These are phyloP conservation scores for Corynespora cassiicola DNA, from an alignment of 2,329 filamentous ascomycete species.

Conservation along the genomic window DNA sequence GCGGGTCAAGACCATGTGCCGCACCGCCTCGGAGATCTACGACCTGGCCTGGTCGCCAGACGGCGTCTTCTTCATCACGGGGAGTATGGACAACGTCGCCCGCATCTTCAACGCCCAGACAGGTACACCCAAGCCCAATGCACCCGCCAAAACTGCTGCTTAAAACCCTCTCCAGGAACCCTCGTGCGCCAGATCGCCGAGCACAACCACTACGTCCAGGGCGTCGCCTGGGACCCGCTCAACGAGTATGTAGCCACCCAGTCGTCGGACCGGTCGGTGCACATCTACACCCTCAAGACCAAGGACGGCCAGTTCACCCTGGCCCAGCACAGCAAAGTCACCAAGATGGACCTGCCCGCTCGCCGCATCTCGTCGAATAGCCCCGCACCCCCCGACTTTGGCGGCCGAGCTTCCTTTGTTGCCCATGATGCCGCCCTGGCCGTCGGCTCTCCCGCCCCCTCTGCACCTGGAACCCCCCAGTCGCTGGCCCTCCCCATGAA, in stretches of 20 bases:
- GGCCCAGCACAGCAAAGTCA: conserved; percentile 77
- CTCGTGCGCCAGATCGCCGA: conserved; percentile 89
- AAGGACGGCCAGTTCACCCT: conserved; percentile 96
- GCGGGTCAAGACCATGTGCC: conserved; percentile 97
- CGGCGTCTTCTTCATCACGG: conserved; percentile 93
- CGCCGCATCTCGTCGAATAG: conserved; percentile 90
- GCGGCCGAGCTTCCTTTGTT: conserved; percentile 69
- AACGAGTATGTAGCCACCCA: conserved; percentile 99
- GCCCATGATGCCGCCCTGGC: conserved; percentile 59
- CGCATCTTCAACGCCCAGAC: conserved; percentile 95
- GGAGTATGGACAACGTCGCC: conserved; percentile 98
- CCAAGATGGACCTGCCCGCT: conserved; percentile 91
- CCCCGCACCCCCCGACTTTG: conserved; percentile 85
- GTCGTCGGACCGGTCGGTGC: conserved; percentile 95
- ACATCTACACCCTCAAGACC: conserved; percentile 94
- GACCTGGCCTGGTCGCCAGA: conserved; percentile 99
- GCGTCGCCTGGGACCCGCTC: conserved; percentile 96
- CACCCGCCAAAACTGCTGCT: conserved; percentile 17
- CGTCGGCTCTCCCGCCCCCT: conserved; percentile 82
- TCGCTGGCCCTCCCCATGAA: conserved; percentile 94
- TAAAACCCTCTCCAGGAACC: conserved; percentile 31
- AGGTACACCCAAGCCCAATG: conserved; percentile 58
- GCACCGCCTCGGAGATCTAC: conserved; percentile 96
- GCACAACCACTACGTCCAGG: conserved; percentile 97
- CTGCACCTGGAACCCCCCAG: conserved; percentile 91